These are phyloP conservation scores for Aegle marmelos DNA, from an alignment of 345 rosid genomes.

Conservation along the genomic window DNA sequence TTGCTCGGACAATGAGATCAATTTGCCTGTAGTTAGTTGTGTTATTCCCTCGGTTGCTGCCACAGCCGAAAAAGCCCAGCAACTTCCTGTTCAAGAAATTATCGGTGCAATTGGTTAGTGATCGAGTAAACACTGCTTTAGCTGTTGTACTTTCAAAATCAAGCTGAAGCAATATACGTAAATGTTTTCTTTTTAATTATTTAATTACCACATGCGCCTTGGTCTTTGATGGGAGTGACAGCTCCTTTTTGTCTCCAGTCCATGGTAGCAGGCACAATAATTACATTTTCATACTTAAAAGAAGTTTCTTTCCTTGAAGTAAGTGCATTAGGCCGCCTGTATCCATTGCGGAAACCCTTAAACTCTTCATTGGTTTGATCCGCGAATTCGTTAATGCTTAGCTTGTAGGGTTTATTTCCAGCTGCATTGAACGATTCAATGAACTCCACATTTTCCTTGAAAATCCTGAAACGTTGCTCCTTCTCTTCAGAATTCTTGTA, in stretches of 20 bases:
- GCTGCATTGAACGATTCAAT: conserved; percentile 27
- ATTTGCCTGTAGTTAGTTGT: conserved; percentile 9
- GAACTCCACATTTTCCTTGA: conserved; percentile 19
- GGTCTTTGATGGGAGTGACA: conserved; percentile 42
- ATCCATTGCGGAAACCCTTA: conserved; percentile 31
- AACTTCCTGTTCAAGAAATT: conserved; percentile 8
- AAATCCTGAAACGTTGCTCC: conserved; percentile 23
- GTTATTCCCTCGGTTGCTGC: conserved; percentile 26
- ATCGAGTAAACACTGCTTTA: background rate
- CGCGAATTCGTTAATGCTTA: conserved; percentile 40
- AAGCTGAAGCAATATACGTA: background rate
- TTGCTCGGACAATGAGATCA: conserved; percentile 26
- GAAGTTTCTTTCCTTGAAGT: background rate
- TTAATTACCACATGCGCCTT: conserved; percentile 40
- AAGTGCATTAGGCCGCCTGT: conserved; percentile 17
- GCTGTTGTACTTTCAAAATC: background rate
- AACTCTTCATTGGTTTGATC: conserved; percentile 51
- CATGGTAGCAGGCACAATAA: conserved; percentile 27
- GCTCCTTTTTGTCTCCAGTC: conserved; percentile 55
- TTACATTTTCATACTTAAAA: conserved; percentile 36
- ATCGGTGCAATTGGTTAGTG: background rate
- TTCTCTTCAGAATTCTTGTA: conserved; percentile 23
- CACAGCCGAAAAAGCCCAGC: conserved; percentile 34
- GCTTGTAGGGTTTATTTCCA: conserved; percentile 30
- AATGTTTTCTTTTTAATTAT: background rate